Percentiles rank a stretch among this genome's conserved stretches.
Evolutionary conservation across 1,284 basidiomycete genomes (phyloP).

Genomic region (Trametes hirsuta): DNA sequence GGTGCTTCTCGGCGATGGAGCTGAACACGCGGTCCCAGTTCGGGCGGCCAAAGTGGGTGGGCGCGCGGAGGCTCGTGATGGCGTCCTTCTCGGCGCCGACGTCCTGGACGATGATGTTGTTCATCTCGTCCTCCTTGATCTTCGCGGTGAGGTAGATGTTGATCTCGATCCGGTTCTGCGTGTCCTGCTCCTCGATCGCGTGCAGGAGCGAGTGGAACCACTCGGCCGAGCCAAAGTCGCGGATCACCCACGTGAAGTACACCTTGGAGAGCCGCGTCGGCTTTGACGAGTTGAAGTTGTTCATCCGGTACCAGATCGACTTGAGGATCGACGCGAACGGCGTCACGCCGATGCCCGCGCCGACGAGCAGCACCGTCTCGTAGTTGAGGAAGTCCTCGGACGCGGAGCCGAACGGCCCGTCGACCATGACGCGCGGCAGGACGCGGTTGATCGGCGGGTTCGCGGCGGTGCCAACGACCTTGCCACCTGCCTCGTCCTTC

Average conservation of each 20-base stretch:
- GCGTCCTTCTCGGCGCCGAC: constrained; percentile 89
- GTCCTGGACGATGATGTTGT: constrained; percentile 87
- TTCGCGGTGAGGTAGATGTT: constrained; percentile 90
- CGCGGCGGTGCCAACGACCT: constrained; percentile 58
- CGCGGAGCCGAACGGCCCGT: constrained; percentile 86
- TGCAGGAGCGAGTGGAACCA: constrained; percentile 94
- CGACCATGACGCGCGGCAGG: constrained; percentile 88
- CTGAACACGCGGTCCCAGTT: constrained; percentile 88
- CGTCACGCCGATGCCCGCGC: constrained; percentile 91
- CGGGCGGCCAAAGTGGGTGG: constrained; percentile 93
- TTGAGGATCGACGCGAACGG: constrained; percentile 93
- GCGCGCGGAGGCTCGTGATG: constrained; percentile 81
- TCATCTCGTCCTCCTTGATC: constrained; percentile 87
- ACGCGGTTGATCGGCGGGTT: constrained; percentile 69
- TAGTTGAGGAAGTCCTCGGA: constrained; percentile 87
- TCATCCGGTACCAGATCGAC: constrained; percentile 95
- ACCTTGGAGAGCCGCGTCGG: constrained; percentile 81
- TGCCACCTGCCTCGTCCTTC: constrained; percentile 55
- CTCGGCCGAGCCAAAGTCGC: constrained; percentile 83
- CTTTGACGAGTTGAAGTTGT: constrained; percentile 72
- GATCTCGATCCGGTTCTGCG: constrained; percentile 82
- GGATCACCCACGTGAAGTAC: constrained; percentile 89
- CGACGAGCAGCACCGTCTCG: constrained; percentile 84
- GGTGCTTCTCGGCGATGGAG: constrained; percentile 77
- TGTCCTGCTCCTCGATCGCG: constrained; percentile 91